phyloP scores from a whole-genome alignment of 2,329 filamentous ascomycete species.

The Fusarium nisikadoi region DNA sequence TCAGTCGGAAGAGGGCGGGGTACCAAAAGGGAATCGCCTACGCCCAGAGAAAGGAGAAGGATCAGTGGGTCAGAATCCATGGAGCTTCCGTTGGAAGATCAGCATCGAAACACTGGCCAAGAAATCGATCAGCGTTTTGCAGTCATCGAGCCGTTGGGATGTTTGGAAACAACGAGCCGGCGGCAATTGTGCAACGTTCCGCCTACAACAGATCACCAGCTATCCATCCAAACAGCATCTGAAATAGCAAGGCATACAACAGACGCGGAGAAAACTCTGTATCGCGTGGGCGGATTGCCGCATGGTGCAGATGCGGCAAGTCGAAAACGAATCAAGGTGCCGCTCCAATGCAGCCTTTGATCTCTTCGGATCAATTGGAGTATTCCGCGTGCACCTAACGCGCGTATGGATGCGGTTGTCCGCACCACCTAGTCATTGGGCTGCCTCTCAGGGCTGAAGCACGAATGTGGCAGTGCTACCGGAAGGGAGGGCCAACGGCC shows the following conservation, averaged over 20 bases:
- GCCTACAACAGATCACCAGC: constrained; percentile 13
- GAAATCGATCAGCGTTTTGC: constrained; percentile 17
- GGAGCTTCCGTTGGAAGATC: constrained; percentile 18
- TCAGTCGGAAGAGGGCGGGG: constrained; percentile 35
- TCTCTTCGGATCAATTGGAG: constrained; percentile 40
- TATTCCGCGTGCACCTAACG: constrained; percentile 31
- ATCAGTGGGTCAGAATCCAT: constrained; percentile 25
- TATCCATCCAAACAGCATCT: constrained; percentile 18
- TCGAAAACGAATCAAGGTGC: constrained; percentile 37
- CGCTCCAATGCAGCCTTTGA: constrained; percentile 32
- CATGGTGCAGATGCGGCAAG: constrained; percentile 38
- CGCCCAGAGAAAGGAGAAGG: background rate
- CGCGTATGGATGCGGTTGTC: constrained; percentile 22
- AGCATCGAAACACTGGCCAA: constrained; percentile 9
- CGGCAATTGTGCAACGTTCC: constrained; percentile 17
- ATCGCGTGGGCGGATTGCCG: constrained; percentile 26
- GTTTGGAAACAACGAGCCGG: constrained; percentile 17
- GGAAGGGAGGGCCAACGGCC: constrained; percentile 21
- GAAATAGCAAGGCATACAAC: constrained; percentile 21
- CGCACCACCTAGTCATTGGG: constrained; percentile 15
- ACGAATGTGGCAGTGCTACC: constrained; percentile 35
- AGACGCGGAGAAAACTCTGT: constrained; percentile 34
- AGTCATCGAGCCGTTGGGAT: constrained; percentile 6
- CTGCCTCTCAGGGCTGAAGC: constrained; percentile 35
- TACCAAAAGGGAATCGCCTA: constrained; percentile 19